Percentiles rank a stretch among this genome's conserved stretches.
phyloP scores from a whole-genome alignment of 305 asterid species.

The Fraxinus albicans region DNA sequence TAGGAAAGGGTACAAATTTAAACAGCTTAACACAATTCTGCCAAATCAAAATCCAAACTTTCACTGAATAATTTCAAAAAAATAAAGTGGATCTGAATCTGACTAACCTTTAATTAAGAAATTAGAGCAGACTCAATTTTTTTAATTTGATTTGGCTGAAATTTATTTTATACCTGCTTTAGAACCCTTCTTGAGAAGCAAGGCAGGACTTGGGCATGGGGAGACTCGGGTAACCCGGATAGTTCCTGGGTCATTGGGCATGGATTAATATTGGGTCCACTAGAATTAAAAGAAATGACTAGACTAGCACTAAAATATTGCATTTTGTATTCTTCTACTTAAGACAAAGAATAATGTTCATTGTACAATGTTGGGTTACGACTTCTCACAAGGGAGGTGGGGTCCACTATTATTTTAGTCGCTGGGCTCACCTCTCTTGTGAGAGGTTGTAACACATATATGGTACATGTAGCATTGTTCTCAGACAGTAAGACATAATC shows the following conservation, averaged over 20 bases:
- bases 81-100: background rate
- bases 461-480: no score
- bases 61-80: background rate
- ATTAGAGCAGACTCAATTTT: background rate
- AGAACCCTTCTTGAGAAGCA: conserved; percentile 1
- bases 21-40: background rate
- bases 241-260: background rate
- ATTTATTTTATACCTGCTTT: background rate
- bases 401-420: no score
- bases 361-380: no score
- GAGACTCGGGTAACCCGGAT: background rate
- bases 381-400: no score
- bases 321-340: background rate
- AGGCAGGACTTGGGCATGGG: background rate
- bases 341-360: background rate
- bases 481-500: no score
- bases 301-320: background rate
- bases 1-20: background rate
- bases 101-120: background rate
- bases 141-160: background rate
- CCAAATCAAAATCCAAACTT: background rate
- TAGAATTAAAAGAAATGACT: background rate
- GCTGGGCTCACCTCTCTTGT: no score
- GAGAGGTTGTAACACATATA: no score
- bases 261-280: background rate